phyloP scores from a whole-genome alignment of 108 stramenopile species.

The Craspedostauros australis region DNA sequence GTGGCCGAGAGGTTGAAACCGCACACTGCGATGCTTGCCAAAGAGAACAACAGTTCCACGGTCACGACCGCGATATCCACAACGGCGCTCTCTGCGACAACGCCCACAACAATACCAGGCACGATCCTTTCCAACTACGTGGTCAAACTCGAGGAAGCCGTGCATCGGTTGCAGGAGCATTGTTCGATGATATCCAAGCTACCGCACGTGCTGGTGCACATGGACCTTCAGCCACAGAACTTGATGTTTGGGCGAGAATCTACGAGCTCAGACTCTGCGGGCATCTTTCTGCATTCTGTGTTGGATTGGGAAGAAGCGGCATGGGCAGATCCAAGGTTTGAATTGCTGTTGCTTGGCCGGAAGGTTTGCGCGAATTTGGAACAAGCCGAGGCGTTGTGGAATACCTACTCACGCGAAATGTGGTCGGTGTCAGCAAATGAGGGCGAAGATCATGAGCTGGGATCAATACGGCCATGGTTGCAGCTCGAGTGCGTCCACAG shows the following conservation, averaged over 20 bases:
- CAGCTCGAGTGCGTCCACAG: conserved; percentile 73
- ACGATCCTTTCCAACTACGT: background rate
- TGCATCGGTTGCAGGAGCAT: background rate
- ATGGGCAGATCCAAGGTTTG: conserved; percentile 77
- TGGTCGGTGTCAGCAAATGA: background rate
- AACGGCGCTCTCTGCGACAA: background rate
- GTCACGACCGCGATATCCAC: background rate
- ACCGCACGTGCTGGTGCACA: conserved; percentile 50
- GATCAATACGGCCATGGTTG: conserved; percentile 73
- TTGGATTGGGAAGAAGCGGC: conserved; percentile 87
- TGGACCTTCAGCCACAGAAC: conserved; percentile 88
- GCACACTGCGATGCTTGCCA: background rate
- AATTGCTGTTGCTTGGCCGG: conserved; percentile 64
- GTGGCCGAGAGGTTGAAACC: too few species aligned
- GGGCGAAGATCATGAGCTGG: conserved; percentile 20
- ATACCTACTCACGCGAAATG: conserved; percentile 28
- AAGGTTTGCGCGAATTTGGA: conserved; percentile 71
- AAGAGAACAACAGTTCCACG: background rate
- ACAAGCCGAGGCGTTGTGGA: conserved; percentile 66
- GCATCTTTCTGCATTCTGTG: conserved; percentile 32
- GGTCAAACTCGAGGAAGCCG: background rate
- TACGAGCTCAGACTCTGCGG: background rate
- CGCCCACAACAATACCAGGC: conserved; percentile 6
- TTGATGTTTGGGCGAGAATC: conserved; percentile 36
- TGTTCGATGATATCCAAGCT: conserved; percentile 1